A percentile compares a stretch with the other conserved stretches of the same genome.
These are phyloP conservation scores for Nakazawaea siamensis DNA, from an alignment of 805 yeast genomes.

Conservation along the genomic window DNA sequence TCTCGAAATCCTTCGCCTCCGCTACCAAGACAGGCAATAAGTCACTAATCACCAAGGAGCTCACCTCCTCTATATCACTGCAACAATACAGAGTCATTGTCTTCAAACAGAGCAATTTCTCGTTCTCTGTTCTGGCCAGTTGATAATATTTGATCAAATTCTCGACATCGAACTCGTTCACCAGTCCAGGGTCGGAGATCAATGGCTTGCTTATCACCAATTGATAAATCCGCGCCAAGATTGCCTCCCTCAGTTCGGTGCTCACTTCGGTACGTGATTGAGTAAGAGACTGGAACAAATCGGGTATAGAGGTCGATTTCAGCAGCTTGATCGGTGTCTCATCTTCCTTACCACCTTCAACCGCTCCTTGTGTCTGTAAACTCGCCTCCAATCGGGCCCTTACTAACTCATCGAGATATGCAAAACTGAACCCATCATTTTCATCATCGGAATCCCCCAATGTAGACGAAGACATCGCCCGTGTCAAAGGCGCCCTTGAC, in stretches of 20 bases:
- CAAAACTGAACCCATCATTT: constrained; percentile 13
- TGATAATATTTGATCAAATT: constrained; percentile 27
- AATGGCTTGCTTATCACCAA: constrained; percentile 34
- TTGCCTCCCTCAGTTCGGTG: constrained; percentile 36
- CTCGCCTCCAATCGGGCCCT: not conserved
- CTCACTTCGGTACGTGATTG: constrained; percentile 36
- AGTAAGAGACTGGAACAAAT: constrained; percentile 34
- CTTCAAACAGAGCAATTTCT: constrained; percentile 31
- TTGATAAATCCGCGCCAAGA: constrained; percentile 42
- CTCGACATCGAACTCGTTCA: constrained; percentile 28
- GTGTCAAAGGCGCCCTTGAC: constrained; percentile 12
- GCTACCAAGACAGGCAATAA: constrained; percentile 20
- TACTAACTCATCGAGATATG: constrained; percentile 16
- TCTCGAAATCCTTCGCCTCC: constrained; percentile 10
- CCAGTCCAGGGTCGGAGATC: constrained; percentile 26
- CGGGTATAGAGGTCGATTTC: constrained; percentile 29
- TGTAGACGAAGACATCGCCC: constrained; percentile 11
- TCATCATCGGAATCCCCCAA: constrained; percentile 16
- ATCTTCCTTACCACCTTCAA: not conserved
- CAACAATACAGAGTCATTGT: constrained; percentile 32
- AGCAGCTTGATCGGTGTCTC: constrained; percentile 17
- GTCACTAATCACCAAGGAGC: constrained; percentile 22
- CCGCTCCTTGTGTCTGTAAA: no score
- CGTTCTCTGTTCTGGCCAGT: constrained; percentile 19
- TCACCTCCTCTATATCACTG: constrained; percentile 45